phyloP scores from a whole-genome alignment of 2,329 filamentous ascomycete species.

The Alternaria viburni region DNA sequence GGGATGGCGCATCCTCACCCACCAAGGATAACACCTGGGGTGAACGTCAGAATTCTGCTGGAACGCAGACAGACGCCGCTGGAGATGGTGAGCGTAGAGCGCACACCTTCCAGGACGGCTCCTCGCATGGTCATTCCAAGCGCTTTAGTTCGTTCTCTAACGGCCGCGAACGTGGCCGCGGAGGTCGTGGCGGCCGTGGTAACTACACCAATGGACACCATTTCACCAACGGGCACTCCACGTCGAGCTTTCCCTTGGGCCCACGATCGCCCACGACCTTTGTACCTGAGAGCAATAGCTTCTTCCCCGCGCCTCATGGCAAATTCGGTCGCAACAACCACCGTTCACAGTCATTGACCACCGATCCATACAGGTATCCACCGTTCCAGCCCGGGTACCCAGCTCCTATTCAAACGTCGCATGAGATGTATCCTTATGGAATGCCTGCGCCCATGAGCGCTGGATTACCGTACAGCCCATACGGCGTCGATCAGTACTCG shows the following conservation, averaged over 20 bases:
- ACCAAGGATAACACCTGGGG: slow-evolving; percentile 40
- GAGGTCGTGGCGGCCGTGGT: slow-evolving; percentile 54
- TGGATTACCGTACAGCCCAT: slow-evolving; percentile 64
- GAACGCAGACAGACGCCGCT: slow-evolving; percentile 43
- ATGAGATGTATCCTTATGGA: slow-evolving; percentile 64
- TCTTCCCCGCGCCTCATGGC: slow-evolving; percentile 36
- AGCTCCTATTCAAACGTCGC: slow-evolving; percentile 54
- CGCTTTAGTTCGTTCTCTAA: slow-evolving; percentile 47
- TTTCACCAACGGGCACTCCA: slow-evolving; percentile 50
- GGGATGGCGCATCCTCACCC: slow-evolving; percentile 40
- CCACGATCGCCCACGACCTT: slow-evolving; percentile 46
- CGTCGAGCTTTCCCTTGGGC: slow-evolving; percentile 44
- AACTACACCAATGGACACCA: slow-evolving; percentile 47
- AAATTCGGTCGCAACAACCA: slow-evolving; percentile 59
- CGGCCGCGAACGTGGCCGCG: slow-evolving; percentile 55
- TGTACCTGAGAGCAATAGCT: slow-evolving; percentile 43
- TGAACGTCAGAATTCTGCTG: slow-evolving; percentile 39
- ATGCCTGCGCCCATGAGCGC: slow-evolving; percentile 61
- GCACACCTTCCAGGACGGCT: slow-evolving; percentile 36
- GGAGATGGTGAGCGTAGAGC: slow-evolving; percentile 42
- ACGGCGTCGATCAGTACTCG: slow-evolving; percentile 62
- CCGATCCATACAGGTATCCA: slow-evolving; percentile 57
- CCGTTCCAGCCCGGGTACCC: slow-evolving; percentile 45
- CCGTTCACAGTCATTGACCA: slow-evolving; percentile 68
- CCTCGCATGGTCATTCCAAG: slow-evolving; percentile 34